Base-by-base conservation (phyloP, 2,329 filamentous ascomycete species). In the Dryadomyces quercivorus region DNA sequence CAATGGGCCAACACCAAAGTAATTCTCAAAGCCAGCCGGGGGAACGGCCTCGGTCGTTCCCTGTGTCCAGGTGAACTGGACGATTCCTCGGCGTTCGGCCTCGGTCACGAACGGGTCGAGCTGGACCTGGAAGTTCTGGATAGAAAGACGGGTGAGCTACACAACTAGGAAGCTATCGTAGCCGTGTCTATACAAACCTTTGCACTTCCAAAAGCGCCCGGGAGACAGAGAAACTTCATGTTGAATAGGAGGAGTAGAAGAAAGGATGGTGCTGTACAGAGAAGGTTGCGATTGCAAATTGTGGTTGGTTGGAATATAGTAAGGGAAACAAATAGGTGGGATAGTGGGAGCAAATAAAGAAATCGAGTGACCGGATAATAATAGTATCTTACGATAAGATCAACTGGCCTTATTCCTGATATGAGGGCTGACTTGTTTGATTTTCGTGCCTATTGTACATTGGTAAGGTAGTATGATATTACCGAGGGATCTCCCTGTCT, bases 151-250 rank as follows among this genome's bases (percentile, higher is more conserved):
- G 26, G 26, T 31, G 26, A 31, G 26, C 26, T n/a, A n/a, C n/a
- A n/a, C n/a, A n/a, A n/a, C n/a, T 31, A 31, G 26, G 26, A 31
- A 8, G 26, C 26, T 31, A 40, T 43, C 18, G 7, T 6, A 47
- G 20, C 45, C 5, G 20, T 22, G 5, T 5, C n/a, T 38, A n/a
- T 6, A 38, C 13, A 13, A 50, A 13, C 10, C 60, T 74, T 72
- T 51, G 76, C 73, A 66, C 75, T 81, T 53, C 78, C 77, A 62
- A 76, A 81, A 21, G 78, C 75, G 58, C 78, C 78, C 38, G 77
- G 77, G 9, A 81, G 69, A 62, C 78, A 81, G 36, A 81, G 65
- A 52, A 81, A 76, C 61, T 69, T 76, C 77, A 81, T 80, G 18
- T 26, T 31, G 52, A 38, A 45, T n/a, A 47, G n/a, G 56, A 56